Evolutionary conservation across 1,284 basidiomycete species (phyloP).

Genomic region (Blastosporella zonata): DNA sequence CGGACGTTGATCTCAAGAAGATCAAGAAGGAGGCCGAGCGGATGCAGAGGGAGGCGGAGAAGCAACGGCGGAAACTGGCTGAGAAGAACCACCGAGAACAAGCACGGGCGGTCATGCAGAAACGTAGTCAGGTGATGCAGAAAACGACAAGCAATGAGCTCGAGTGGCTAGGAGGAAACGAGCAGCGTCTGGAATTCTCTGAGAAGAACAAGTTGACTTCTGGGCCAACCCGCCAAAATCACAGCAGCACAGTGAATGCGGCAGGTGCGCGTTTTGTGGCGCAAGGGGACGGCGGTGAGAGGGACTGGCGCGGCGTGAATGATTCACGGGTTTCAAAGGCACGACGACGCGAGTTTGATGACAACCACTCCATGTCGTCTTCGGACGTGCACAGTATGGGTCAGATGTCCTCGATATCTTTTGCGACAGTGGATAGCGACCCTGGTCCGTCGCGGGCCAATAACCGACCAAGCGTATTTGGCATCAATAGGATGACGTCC

Average conservation of each 20-base stretch:
- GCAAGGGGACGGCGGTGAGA: slow-evolving; percentile 36
- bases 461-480: slow-evolving; percentile 56
- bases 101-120: slow-evolving; percentile 93
- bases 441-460: slow-evolving; percentile 72
- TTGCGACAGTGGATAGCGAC: slow-evolving; percentile 78
- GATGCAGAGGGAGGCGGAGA: slow-evolving; percentile 82
- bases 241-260: slow-evolving; percentile 46
- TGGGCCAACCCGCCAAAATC: slow-evolving; percentile 60
- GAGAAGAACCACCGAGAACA: slow-evolving; percentile 79
- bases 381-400: slow-evolving; percentile 75
- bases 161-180: slow-evolving; percentile 49
- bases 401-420: slow-evolving; percentile 71
- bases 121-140: slow-evolving; percentile 75
- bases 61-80: slow-evolving; percentile 78
- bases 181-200: slow-evolving; percentile 37
- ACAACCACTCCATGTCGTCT: slow-evolving; percentile 88
- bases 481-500: slow-evolving; percentile 71
- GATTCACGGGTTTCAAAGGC: slow-evolving; percentile 76
- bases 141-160: slow-evolving; percentile 53
- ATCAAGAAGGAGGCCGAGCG: slow-evolving; percentile 87
- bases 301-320: slow-evolving; percentile 53
- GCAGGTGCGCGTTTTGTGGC: slow-evolving; percentile 54
- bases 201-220: slow-evolving; percentile 52
- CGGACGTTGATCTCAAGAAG: slow-evolving; percentile 73
- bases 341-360: slow-evolving; percentile 79